These are phyloP conservation scores for Saccharum spontaneum DNA, from an alignment of 176 grass and related monocot genomes.

Conservation along the genomic window DNA sequence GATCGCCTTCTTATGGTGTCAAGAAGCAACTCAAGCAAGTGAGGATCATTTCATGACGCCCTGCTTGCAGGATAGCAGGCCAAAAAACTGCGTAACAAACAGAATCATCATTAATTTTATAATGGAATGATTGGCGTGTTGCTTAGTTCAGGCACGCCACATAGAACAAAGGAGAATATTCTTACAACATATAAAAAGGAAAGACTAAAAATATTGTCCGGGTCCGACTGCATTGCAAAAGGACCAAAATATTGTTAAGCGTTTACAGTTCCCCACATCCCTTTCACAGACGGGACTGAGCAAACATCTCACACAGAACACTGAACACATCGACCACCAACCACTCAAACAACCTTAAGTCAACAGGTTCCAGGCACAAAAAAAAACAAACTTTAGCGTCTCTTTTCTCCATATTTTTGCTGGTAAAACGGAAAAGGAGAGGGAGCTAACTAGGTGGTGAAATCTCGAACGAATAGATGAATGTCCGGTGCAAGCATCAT, in stretches of 20 bases:
- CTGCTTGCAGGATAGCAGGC: slow-evolving; percentile 24
- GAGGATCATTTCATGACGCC: neutral
- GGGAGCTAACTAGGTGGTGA: neutral
- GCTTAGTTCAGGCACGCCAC: neutral
- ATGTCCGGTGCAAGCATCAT: neutral
- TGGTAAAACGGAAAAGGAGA: neutral
- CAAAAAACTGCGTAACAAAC: neutral
- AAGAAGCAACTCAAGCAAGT: neutral
- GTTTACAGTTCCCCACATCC: no score
- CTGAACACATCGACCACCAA: neutral
- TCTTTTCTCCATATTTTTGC: neutral
- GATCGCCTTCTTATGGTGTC: slow-evolving; percentile 8
- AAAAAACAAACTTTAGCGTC: neutral
- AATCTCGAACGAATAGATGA: neutral
- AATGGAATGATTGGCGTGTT: neutral
- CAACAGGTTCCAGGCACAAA: neutral
- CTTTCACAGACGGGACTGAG: no score
- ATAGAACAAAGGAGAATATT: neutral
- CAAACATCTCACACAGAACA: no score
- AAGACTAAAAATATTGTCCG: neutral
- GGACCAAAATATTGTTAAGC: neutral
- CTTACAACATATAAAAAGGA: neutral
- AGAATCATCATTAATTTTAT: neutral
- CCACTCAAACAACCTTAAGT: neutral
- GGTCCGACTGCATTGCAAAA: neutral